Evolutionary conservation across 225 moss, liverwort and hornwort species (phyloP).

Genomic region (Sphagnum contortum): DNA sequence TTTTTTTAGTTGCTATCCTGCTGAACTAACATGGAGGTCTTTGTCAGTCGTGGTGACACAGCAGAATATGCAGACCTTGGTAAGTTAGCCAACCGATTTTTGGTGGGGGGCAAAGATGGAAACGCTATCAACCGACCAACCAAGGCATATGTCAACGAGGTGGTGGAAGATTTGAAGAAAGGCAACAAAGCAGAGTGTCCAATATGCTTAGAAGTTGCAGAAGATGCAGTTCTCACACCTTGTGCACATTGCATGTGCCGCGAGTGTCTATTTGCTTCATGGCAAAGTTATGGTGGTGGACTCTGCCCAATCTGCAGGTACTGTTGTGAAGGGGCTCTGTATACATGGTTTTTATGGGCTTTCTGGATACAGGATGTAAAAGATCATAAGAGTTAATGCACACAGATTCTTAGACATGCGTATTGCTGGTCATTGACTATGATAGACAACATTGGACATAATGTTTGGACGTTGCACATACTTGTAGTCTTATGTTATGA

Average conservation of each 20-base stretch:
- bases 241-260: constrained; percentile 88
- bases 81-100: constrained; percentile 69
- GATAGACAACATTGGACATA: background rate
- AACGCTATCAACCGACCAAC: constrained; percentile 43
- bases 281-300: constrained; percentile 69
- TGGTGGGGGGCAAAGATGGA: constrained; percentile 44
- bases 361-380: background rate
- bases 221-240: constrained; percentile 84
- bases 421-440: background rate
- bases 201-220: constrained; percentile 73
- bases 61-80: constrained; percentile 80
- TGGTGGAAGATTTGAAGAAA: constrained; percentile 69
- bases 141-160: constrained; percentile 73
- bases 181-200: constrained; percentile 84
- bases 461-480: background rate
- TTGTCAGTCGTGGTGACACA: constrained; percentile 74
- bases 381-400: too few species aligned
- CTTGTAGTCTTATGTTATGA: background rate
- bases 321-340: background rate
- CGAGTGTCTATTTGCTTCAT: constrained; percentile 88
- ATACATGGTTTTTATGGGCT: background rate
- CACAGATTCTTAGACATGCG: too few species aligned
- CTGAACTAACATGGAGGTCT: background rate
- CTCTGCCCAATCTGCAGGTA: constrained; percentile 92
- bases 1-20: too few species aligned